These are phyloP conservation scores for Aspergillus ellipticus DNA, from an alignment of 495 filamentous ascomycete species.

Conservation along the genomic window DNA sequence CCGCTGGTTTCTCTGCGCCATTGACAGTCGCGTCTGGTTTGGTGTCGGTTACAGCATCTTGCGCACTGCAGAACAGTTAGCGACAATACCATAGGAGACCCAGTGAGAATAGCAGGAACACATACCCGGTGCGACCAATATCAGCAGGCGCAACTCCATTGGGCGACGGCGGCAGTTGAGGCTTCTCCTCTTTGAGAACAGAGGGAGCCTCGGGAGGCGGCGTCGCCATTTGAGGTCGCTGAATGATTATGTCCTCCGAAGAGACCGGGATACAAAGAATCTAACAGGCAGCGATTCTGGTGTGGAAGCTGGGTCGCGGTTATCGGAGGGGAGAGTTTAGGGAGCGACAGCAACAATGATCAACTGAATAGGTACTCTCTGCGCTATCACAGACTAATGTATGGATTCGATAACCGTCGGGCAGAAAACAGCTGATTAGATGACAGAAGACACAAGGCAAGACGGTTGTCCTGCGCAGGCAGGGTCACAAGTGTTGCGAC, in stretches of 20 bases:
- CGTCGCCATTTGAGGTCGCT: conserved; percentile 41
- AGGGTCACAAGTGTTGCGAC: conserved; percentile 15
- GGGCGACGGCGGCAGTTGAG: conserved; percentile 42
- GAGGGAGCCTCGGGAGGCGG: conserved; percentile 45
- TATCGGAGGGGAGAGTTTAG: conserved; percentile 19
- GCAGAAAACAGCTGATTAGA: conserved; percentile 22
- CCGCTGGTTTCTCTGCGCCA: conserved; percentile 9
- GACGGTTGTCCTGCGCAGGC: conserved; percentile 14
- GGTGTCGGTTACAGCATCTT: conserved; percentile 17
- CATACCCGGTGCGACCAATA: conserved; percentile 29
- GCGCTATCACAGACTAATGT: conserved; percentile 34
- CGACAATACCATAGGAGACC: background rate
- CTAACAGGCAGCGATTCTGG: conserved; percentile 18
- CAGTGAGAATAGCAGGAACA: conserved; percentile 6
- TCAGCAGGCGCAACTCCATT: conserved; percentile 34
- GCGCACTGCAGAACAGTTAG: conserved; percentile 20
- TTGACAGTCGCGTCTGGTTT: conserved; percentile 18
- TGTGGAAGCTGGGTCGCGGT: conserved; percentile 18
- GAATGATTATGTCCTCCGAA: conserved; percentile 15
- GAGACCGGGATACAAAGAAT: conserved; percentile 24
- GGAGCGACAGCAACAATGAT: conserved; percentile 21
- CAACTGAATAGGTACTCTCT: conserved; percentile 30
- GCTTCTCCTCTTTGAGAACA: conserved; percentile 44
- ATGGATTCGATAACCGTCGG: conserved; percentile 25
- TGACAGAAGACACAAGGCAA: conserved; percentile 23